Conservation (phyloP, 2,329 filamentous ascomycete species). For the Aureobasidium sp. region DNA sequence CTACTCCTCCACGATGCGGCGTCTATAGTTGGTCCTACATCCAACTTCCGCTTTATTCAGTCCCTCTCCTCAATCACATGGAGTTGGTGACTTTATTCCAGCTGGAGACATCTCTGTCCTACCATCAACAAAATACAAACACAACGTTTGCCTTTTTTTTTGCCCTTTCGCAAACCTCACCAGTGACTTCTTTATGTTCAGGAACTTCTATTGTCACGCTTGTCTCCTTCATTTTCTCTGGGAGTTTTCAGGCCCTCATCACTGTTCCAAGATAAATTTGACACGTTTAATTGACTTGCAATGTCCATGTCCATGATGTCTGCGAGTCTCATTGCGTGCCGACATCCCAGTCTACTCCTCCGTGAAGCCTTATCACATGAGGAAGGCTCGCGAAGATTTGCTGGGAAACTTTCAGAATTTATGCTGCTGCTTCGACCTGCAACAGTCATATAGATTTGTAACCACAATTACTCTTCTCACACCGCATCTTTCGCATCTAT, state of each 20-base stretch:
- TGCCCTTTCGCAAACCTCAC: background rate
- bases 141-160: background rate
- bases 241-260: conserved; percentile 10
- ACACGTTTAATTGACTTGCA: conserved; percentile 12
- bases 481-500: background rate
- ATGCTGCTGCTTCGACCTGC: background rate
- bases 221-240: background rate
- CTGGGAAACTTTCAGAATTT: background rate
- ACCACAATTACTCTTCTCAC: background rate
- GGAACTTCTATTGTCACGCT: conserved; percentile 13
- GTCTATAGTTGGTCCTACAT: conserved; percentile 22
- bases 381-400: background rate
- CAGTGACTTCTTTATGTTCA: background rate
- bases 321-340: conserved; percentile 14
- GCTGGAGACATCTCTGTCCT: conserved; percentile 6
- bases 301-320: conserved; percentile 7
- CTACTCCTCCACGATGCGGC: conserved; percentile 19
- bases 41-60: conserved; percentile 14
- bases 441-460: background rate
- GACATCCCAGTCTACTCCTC: background rate
- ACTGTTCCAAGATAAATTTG: conserved; percentile 10
- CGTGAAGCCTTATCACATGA: background rate
- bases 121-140: background rate
- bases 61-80: background rate
- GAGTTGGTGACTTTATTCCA: conserved; percentile 8